Base-by-base conservation (phyloP, 192 early-diverging fungal species). In the Linnemannia elongata region DNA sequence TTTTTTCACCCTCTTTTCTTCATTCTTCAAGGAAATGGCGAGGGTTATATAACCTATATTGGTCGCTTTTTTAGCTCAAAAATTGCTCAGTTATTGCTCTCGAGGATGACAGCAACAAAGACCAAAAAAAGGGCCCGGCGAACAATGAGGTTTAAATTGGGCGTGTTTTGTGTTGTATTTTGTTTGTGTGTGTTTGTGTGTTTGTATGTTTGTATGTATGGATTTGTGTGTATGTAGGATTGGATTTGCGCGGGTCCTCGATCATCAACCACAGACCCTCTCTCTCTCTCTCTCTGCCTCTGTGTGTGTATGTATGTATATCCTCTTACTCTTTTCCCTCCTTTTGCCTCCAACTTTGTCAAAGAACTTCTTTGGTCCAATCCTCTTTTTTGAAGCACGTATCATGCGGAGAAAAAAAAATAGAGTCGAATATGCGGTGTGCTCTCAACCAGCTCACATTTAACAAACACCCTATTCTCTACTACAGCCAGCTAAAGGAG, bases 391-490 rank as follows among this genome's bases (percentile, higher is more conserved):
- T 30, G 6, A 13, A 27, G 10, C 9, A 4, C 35, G 30, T 33
- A 66, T 66, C 60, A 66, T 66, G 60, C 60, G 60, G 60, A 66
- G 27, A 66, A 66, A 66, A 66, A 66, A 60, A 60, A n/a, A 2
- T 39, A n/a, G 54, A 20, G n/a, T 27, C 10, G 4, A 33, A 33
- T 66, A 33, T 66, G 60, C 33, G 60, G 60, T 66, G 60, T 66
- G 60, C 60, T 66, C 60, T 33, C 60, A 30, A 30, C 60, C 12
- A 27, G 9, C 60, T 13, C n/a, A 33, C n/a, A 66, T 9, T n/a
- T 3, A 15, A 66, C n/a, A 27, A 13, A 33, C n/a, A 30, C 60
- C n/a, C 60, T 66, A 52, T 17, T 18, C 13, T 10, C 44, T 45
- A 45, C 44, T 12, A 45, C 12, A 10, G 44, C 44, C 44, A 45